Base-by-base conservation (phyloP, 2,329 filamentous ascomycete species). In the Aspergillus oerlinghausenensis region DNA sequence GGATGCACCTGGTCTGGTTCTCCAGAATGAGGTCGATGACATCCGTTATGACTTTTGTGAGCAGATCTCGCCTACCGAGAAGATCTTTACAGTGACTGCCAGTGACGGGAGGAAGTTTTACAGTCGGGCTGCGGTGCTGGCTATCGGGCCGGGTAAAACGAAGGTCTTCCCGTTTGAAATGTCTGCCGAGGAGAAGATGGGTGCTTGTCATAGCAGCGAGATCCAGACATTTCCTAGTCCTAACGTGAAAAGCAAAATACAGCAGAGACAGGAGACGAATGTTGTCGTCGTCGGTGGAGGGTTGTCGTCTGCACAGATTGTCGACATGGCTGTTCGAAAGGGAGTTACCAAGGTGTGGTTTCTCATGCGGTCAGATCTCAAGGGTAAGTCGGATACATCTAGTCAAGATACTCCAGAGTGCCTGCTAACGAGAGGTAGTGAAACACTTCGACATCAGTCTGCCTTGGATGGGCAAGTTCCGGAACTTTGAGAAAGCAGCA, bases 391-490 rank as follows among this genome's bases (percentile, higher is more conserved):
- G 3, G 26, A 35, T 42, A n/a, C 21, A 40, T 49, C 19, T 28
- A 25, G 19, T 26, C 2, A 28, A 35, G 19, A 10, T 5, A 47
- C 43, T 23, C 8, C 8, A 35, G 21, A 21, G 21, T 17, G 47
- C 25, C 35, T 45, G n/a, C 38, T 45, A 21, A 38, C 11, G n/a
- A 43, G n/a, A 23, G 4, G 14, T 29, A 63, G 80, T 90, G 51
- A 93, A 93, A 72, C 86, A 88, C 57, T 93, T 93, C 62, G 90
- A 93, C 64, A 81, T 93, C 25, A 84, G 86, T 55, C 79, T 93
- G 1, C 81, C 83, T 50, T 94, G 90, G 90, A 88, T 93, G 71
- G 88, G 87, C 9, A 93, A 93, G 69, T 93, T 89, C 71, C 85
- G 87, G 55, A 93, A 93, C 68, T 82, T 85, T 54, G 85, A 89